These are phyloP conservation scores for Neonectria hederae DNA, from an alignment of 2,329 filamentous ascomycete species.

Conservation along the genomic window DNA sequence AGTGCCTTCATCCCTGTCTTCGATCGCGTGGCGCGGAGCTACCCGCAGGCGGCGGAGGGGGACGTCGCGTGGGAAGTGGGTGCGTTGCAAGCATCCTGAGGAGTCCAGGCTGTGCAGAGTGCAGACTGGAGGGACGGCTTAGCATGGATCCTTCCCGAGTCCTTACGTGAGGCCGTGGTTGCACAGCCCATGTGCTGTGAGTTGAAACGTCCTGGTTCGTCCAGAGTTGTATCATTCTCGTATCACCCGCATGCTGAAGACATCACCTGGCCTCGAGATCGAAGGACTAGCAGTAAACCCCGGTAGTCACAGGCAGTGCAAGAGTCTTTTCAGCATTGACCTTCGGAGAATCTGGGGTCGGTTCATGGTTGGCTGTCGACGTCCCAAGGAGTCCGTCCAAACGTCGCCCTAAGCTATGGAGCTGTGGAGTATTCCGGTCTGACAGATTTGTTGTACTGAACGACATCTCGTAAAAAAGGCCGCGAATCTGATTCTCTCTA, in stretches of 20 bases:
- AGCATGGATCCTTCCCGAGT: neutral
- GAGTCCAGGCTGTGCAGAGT: neutral
- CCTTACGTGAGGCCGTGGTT: neutral
- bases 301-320: neutral
- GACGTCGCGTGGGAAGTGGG: slow-evolving; percentile 1
- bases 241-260: neutral
- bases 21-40: neutral
- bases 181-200: neutral
- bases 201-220: neutral
- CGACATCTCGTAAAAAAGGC: neutral
- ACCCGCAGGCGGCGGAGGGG: neutral
- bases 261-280: neutral
- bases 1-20: neutral
- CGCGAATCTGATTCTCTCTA: neutral
- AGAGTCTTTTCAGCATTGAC: neutral
- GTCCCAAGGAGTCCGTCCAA: neutral
- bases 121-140: neutral
- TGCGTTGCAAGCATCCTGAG: neutral
- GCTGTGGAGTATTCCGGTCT: neutral
- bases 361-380: neutral
- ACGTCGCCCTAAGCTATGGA: neutral
- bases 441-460: neutral
- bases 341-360: neutral
- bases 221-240: neutral
- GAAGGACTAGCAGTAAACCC: neutral